Percentiles rank a stretch among this genome's conserved stretches.
These are phyloP conservation scores for Baudoinia panamericana DNA, from an alignment of 495 filamentous ascomycete species.

Conservation along the genomic window DNA sequence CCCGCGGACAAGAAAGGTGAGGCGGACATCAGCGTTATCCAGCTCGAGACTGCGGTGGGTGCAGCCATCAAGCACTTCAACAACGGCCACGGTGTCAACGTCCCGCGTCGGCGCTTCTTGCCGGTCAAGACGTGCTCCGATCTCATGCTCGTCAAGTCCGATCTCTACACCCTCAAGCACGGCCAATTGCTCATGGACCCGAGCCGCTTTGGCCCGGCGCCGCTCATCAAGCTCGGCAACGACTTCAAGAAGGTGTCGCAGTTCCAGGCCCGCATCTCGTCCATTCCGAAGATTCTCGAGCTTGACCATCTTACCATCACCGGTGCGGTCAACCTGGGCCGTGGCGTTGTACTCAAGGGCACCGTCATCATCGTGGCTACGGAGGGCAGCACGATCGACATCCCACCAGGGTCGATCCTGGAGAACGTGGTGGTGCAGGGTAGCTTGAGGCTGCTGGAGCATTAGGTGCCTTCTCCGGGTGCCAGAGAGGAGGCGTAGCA, in stretches of 20 bases:
- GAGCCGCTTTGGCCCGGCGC: constrained; percentile 92
- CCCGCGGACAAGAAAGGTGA: constrained; percentile 99
- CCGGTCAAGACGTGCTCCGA: constrained; percentile 99
- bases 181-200: constrained; percentile 93
- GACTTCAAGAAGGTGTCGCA: constrained; percentile 99
- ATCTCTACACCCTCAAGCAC: constrained; percentile 99
- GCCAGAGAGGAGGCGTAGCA: too few species aligned
- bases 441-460: constrained; percentile 86
- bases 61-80: constrained; percentile 97
- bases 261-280: constrained; percentile 94
- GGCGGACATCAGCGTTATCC: constrained; percentile 90
- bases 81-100: constrained; percentile 98
- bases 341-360: constrained; percentile 90
- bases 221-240: constrained; percentile 93
- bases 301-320: constrained; percentile 97
- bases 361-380: constrained; percentile 99
- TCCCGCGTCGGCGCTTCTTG: constrained; percentile 92
- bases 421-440: constrained; percentile 99
- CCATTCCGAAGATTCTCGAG: constrained; percentile 95
- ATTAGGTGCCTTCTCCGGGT: constrained; percentile 44
- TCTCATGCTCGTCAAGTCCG: constrained; percentile 98
- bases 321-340: constrained; percentile 87
- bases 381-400: constrained; percentile 94
- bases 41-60: constrained; percentile 97
- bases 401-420: constrained; percentile 87